Percentiles rank a stretch among this genome's conserved stretches.
Conservation (phyloP, 257 asterid genomes). For the Forsythia suspensa region DNA sequence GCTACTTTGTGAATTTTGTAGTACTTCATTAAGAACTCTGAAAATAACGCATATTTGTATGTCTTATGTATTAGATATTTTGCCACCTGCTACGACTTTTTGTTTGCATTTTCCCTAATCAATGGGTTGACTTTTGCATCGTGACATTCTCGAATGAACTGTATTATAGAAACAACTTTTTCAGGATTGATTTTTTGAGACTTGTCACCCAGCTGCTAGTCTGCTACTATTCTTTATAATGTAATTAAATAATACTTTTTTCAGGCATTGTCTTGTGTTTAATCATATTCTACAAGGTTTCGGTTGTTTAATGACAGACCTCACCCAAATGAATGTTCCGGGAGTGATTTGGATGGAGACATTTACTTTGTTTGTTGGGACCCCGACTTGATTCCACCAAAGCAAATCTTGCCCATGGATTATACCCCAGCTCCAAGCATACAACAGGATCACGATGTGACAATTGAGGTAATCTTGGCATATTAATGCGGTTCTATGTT, state of each 20-base stretch:
- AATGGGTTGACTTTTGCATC: too few species aligned
- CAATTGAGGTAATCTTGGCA: constrained; percentile 60
- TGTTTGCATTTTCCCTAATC: too few species aligned
- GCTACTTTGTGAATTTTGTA: neutral
- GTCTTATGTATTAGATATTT: too few species aligned
- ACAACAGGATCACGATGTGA: constrained; percentile 63
- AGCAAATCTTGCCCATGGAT: constrained; percentile 56
- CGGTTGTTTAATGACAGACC: constrained; percentile 51
- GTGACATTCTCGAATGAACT: neutral
- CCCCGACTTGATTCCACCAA: constrained; percentile 61
- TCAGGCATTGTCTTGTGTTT: neutral
- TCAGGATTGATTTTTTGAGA: neutral
- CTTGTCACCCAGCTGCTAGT: neutral
- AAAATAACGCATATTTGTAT: too few species aligned
- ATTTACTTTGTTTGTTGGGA: constrained; percentile 95
- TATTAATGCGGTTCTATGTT: neutral
- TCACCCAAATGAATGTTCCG: constrained; percentile 97
- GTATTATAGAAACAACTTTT: neutral
- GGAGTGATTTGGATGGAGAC: constrained; percentile 97
- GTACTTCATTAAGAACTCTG: too few species aligned
- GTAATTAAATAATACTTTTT: neutral
- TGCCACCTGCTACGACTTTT: too few species aligned
- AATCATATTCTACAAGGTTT: neutral
- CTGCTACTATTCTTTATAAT: neutral
- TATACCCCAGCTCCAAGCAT: constrained; percentile 64